phyloP scores from a whole-genome alignment of 306 rosid genomes.

The Boehmeria nivea region DNA sequence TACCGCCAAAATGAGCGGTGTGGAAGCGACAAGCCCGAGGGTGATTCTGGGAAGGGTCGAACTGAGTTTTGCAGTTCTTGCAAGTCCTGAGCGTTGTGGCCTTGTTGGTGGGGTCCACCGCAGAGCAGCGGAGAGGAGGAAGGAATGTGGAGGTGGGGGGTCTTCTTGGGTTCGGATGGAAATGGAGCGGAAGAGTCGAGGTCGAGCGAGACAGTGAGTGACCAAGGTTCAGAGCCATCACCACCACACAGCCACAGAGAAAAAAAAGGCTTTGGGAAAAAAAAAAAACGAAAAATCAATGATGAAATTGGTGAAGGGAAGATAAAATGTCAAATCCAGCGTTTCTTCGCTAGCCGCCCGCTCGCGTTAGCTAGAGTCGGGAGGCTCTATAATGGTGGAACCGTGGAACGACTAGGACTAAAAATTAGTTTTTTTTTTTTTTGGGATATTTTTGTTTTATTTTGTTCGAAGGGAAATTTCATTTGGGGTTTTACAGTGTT shows the following conservation, averaged over 20 bases:
- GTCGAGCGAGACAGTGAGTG: conserved; percentile 18
- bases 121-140: conserved; percentile 39
- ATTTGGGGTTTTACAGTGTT: too few species aligned
- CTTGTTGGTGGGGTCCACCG: conserved; percentile 29
- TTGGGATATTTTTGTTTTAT: too few species aligned
- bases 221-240: conserved; percentile 15
- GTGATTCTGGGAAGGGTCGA: conserved; percentile 60
- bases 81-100: conserved; percentile 49
- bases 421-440: too few species aligned
- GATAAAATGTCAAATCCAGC: too few species aligned
- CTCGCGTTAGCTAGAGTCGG: too few species aligned
- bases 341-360: too few species aligned
- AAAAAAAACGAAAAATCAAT: too few species aligned
- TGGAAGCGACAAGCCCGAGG: conserved; percentile 78
- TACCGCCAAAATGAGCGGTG: conserved; percentile 94
- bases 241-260: not conserved
- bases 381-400: too few species aligned
- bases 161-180: conserved; percentile 8
- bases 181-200: conserved; percentile 15
- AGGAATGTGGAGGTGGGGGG: conserved; percentile 21
- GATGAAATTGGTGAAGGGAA: too few species aligned
- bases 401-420: too few species aligned
- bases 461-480: too few species aligned
- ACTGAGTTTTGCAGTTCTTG: conserved; percentile 88
- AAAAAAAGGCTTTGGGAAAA: not conserved